Conservation (phyloP, 1,139 yeast genomes). For the Tardiomyces blankii region DNA sequence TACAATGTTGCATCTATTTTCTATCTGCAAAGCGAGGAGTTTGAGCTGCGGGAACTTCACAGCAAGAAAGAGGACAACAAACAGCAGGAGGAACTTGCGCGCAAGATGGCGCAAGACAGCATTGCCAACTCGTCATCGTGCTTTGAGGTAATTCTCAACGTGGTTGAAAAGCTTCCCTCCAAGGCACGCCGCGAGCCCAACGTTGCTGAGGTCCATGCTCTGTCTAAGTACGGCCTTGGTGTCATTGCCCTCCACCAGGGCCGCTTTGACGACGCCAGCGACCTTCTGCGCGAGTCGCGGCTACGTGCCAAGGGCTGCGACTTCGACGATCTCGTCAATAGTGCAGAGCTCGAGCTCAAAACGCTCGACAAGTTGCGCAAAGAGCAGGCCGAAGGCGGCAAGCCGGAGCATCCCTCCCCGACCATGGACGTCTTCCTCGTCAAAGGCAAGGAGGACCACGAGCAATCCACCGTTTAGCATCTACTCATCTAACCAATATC, state of each 20-base stretch:
- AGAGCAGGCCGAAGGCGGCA: slow-evolving; percentile 8
- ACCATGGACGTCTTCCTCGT: slow-evolving; percentile 14
- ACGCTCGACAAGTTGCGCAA: slow-evolving; percentile 32
- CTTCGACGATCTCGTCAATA: slow-evolving; percentile 48
- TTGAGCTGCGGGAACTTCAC: slow-evolving; percentile 39
- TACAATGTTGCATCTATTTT: slow-evolving; percentile 64
- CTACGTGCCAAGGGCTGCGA: slow-evolving; percentile 61
- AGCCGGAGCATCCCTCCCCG: slow-evolving; percentile 4
- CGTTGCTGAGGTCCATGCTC: slow-evolving; percentile 57
- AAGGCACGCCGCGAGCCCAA: slow-evolving; percentile 32
- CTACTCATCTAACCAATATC: neutral
- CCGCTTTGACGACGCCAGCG: slow-evolving; percentile 45
- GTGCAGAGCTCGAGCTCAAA: slow-evolving; percentile 54
- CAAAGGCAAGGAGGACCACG: slow-evolving; percentile 5
- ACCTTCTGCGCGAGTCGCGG: slow-evolving; percentile 57
- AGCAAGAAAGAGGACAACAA: slow-evolving; percentile 7
- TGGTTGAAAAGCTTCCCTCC: slow-evolving; percentile 42
- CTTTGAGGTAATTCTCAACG: slow-evolving; percentile 32
- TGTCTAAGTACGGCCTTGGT: slow-evolving; percentile 79
- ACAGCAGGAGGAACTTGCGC: slow-evolving; percentile 1
- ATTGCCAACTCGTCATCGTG: slow-evolving; percentile 35
- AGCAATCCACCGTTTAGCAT: neutral
- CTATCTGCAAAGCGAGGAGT: slow-evolving; percentile 59
- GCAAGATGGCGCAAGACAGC: neutral
- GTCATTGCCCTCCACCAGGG: slow-evolving; percentile 56